Evolutionary conservation across 768 basidiomycete genomes (phyloP).

Genomic region (Termitomyces sp.): DNA sequence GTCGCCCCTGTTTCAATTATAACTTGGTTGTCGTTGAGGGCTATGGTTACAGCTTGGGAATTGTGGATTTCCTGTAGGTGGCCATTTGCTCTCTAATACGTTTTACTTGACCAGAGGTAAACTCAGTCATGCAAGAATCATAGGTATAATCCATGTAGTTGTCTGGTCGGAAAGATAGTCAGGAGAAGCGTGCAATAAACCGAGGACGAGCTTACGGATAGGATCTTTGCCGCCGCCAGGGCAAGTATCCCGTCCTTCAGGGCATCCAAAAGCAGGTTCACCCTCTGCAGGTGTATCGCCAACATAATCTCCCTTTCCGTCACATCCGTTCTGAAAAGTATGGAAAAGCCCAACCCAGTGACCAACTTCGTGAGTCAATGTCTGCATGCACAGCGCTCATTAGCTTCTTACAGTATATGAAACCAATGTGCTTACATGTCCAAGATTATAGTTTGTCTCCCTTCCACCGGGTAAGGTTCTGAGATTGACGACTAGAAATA

Average conservation of each 20-base stretch:
- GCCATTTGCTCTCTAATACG: slow-evolving; percentile 31
- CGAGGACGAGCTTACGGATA: slow-evolving; percentile 28
- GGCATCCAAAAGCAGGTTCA: slow-evolving; percentile 37
- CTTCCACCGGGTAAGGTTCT: slow-evolving; percentile 41
- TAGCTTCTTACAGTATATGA: slow-evolving; percentile 1
- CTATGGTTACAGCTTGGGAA: not conserved
- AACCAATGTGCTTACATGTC: slow-evolving; percentile 23
- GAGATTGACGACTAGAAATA: slow-evolving; percentile 25
- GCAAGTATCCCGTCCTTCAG: slow-evolving; percentile 32
- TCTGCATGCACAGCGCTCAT: slow-evolving; percentile 19
- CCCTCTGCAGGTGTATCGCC: slow-evolving; percentile 45
- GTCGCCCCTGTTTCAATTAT: not conserved
- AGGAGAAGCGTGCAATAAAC: not conserved
- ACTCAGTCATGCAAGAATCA: slow-evolving; percentile 46
- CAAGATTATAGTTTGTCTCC: slow-evolving; percentile 36
- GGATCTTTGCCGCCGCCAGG: slow-evolving; percentile 36
- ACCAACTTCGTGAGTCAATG: slow-evolving; percentile 53
- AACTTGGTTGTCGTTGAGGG: not conserved
- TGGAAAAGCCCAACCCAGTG: slow-evolving; percentile 60
- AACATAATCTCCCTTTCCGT: slow-evolving; percentile 35
- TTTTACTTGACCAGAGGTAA: slow-evolving; percentile 40
- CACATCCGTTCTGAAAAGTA: slow-evolving; percentile 52
- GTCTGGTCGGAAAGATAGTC: slow-evolving; percentile 17
- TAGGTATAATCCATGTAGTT: slow-evolving; percentile 54
- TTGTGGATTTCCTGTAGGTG: not conserved